These are phyloP conservation scores for Elsinoe perseae DNA, from an alignment of 2,329 filamentous ascomycete species.

Conservation along the genomic window DNA sequence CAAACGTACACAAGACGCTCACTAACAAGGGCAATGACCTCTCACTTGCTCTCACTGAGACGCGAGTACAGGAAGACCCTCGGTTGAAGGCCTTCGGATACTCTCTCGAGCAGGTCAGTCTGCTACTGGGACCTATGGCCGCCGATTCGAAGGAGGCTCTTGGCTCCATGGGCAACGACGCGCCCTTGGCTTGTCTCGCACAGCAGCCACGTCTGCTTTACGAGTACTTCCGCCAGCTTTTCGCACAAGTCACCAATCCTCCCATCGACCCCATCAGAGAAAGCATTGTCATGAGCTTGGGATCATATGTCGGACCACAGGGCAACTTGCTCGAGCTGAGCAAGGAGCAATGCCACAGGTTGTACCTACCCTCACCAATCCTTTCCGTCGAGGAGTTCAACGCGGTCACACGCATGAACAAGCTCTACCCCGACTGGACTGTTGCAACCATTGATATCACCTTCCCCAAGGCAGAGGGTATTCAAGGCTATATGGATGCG, in stretches of 20 bases:
- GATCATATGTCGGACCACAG: conserved; percentile 93
- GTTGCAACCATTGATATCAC: conserved; percentile 88
- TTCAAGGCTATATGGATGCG: conserved; percentile 76
- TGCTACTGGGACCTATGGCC: conserved; percentile 90
- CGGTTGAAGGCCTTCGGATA: conserved; percentile 83
- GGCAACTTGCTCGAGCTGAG: conserved; percentile 95
- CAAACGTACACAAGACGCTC: conserved; percentile 61
- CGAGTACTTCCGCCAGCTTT: conserved; percentile 96
- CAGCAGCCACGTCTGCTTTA: conserved; percentile 80
- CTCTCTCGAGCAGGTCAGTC: conserved; percentile 87
- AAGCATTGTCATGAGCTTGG: conserved; percentile 95
- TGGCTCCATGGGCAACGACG: conserved; percentile 97
- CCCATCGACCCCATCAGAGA: conserved; percentile 96
- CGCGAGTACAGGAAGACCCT: conserved; percentile 73
- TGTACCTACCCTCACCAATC: conserved; percentile 81
- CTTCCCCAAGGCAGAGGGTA: conserved; percentile 77
- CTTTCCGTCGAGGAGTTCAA: conserved; percentile 88
- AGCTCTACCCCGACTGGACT: conserved; percentile 69
- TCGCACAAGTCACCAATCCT: conserved; percentile 95
- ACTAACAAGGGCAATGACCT: conserved; percentile 54
- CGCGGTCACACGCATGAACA: conserved; percentile 68
- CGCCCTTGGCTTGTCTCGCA: conserved; percentile 84
- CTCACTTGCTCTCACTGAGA: conserved; percentile 57
- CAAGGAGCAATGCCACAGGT: conserved; percentile 73
- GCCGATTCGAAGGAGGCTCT: conserved; percentile 95